These are phyloP conservation scores for Claviceps cyperi DNA, from an alignment of 2,329 filamentous ascomycete genomes.

Conservation along the genomic window DNA sequence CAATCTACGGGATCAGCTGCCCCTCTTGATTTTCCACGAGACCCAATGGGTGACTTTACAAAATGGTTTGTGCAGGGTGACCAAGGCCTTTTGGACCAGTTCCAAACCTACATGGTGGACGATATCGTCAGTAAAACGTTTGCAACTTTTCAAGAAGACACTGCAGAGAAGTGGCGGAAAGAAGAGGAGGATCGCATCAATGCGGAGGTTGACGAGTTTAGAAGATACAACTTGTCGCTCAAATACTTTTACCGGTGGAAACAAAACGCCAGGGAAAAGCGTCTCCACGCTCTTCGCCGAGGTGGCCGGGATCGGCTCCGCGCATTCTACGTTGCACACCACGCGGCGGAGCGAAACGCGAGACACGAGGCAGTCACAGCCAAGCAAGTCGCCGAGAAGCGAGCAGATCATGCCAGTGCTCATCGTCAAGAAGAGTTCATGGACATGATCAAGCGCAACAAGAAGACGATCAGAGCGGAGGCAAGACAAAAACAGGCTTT, in stretches of 20 bases:
- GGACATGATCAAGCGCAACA: slow-evolving; percentile 18
- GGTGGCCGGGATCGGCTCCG: slow-evolving; percentile 37
- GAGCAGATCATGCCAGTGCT: slow-evolving; percentile 13
- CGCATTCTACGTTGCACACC: slow-evolving; percentile 27
- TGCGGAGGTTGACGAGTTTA: slow-evolving; percentile 33
- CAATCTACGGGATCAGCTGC: not conserved
- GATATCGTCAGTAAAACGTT: slow-evolving; percentile 29
- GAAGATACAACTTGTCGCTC: slow-evolving; percentile 32
- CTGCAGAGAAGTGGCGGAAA: slow-evolving; percentile 25
- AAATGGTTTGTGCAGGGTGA: slow-evolving; percentile 42
- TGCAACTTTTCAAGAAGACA: slow-evolving; percentile 24
- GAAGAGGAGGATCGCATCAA: slow-evolving; percentile 34
- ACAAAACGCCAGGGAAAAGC: slow-evolving; percentile 30
- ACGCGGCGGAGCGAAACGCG: slow-evolving; percentile 17
- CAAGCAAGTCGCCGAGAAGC: slow-evolving; percentile 12
- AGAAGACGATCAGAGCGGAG: slow-evolving; percentile 13
- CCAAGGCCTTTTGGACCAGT: slow-evolving; percentile 35
- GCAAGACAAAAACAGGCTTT: slow-evolving; percentile 25
- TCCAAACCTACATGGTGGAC: slow-evolving; percentile 30
- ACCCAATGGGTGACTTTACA: slow-evolving; percentile 34
- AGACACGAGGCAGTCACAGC: slow-evolving; percentile 22
- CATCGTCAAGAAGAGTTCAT: slow-evolving; percentile 22
- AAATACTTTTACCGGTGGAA: slow-evolving; percentile 46
- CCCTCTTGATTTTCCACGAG: slow-evolving; percentile 13
- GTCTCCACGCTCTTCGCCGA: slow-evolving; percentile 34